phyloP scores from a whole-genome alignment of 2,329 filamentous ascomycete genomes.

The Zymoseptoria crescenta region DNA sequence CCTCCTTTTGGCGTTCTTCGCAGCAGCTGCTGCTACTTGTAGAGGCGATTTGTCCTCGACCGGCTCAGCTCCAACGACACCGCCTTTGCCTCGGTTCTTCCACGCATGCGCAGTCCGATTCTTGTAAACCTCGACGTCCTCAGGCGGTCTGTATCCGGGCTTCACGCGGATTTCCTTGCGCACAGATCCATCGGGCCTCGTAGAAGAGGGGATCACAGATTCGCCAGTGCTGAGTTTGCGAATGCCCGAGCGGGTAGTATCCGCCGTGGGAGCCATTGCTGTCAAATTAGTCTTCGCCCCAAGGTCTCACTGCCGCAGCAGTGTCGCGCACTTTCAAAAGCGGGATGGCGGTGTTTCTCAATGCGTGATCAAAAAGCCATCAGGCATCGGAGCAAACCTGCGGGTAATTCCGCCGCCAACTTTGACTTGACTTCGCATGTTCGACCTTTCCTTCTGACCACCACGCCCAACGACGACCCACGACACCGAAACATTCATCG shows the following conservation, averaged over 20 bases:
- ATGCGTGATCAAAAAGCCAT: neutral
- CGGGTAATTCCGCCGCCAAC: neutral
- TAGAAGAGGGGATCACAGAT: constrained; percentile 81
- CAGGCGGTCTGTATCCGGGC: constrained; percentile 85
- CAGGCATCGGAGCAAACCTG: neutral
- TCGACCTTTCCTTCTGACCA: neutral
- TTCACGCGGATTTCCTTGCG: constrained; percentile 90
- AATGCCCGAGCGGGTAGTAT: constrained; percentile 44
- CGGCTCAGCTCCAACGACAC: constrained; percentile 64
- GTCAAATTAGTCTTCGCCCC: neutral
- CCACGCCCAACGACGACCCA: neutral
- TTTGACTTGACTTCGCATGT: neutral
- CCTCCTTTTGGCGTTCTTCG: constrained; percentile 79
- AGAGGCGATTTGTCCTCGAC: constrained; percentile 35
- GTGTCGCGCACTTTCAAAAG: neutral
- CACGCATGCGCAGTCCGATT: constrained; percentile 82
- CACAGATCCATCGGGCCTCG: constrained; percentile 80
- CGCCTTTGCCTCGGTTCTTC: constrained; percentile 62
- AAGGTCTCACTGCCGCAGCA: neutral
- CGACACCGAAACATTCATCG: neutral
- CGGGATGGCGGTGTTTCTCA: neutral
- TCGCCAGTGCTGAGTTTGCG: constrained; percentile 68
- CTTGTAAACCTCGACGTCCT: constrained; percentile 94
- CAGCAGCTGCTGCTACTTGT: constrained; percentile 42
- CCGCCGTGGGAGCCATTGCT: constrained; percentile 34